Conservation (phyloP, 805 yeast genomes). For the Yarrowia yakushimensis region DNA sequence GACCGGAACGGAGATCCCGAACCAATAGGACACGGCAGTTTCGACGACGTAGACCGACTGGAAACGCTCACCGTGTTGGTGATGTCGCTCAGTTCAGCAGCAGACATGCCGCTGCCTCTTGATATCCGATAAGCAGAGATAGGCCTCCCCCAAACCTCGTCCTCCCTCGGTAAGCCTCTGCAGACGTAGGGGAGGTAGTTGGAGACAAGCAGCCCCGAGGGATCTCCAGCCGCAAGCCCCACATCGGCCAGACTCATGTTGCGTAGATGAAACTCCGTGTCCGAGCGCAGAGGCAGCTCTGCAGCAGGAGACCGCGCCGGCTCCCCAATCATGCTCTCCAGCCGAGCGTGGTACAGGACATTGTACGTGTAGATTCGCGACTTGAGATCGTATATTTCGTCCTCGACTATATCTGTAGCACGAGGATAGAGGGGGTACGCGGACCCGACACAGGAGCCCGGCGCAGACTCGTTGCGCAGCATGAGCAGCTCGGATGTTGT, state of each 20-base stretch:
- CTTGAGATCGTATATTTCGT: conserved; percentile 20
- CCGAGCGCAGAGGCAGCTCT: neutral
- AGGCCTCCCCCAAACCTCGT: conserved; percentile 10
- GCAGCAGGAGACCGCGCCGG: neutral
- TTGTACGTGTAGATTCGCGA: conserved; percentile 18
- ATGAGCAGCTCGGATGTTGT: neutral
- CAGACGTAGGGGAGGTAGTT: conserved; percentile 14
- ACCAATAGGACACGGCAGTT: conserved; percentile 3
- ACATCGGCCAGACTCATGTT: conserved; percentile 8
- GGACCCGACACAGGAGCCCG: neutral
- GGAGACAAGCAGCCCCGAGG: neutral
- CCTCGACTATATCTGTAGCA: conserved; percentile 30
- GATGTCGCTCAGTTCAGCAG: conserved; percentile 14
- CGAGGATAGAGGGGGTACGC: neutral
- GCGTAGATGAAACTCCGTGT: conserved; percentile 12
- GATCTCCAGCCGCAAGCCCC: neutral
- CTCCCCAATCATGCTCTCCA: conserved; percentile 7
- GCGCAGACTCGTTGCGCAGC: conserved; percentile 2
- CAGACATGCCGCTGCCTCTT: no score
- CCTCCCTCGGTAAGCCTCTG: neutral
- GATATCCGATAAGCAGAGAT: neutral
- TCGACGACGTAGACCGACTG: neutral
- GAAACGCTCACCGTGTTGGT: neutral
- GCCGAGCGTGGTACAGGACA: neutral
- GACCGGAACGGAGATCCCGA: conserved; percentile 7